Base-by-base conservation (phyloP, 2,329 filamentous ascomycete genomes). In the Emmonsiellopsis sp. region DNA sequence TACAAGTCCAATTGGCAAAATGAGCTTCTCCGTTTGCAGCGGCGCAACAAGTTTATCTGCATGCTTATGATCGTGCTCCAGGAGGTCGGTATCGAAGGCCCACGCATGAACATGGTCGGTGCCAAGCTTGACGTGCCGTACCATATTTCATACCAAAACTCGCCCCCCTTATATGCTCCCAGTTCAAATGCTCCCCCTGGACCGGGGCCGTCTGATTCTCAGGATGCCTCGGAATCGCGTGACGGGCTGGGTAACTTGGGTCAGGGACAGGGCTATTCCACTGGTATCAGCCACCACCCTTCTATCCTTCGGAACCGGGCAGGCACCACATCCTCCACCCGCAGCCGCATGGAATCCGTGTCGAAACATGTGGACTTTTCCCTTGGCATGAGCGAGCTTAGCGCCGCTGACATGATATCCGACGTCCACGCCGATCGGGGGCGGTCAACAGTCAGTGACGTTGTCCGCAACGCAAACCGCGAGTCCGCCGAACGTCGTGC, bases 1-100 rank as follows among this genome's bases (percentile, higher is more conserved):
- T 95, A 96, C 79, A 96, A 96, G 70, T 89, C 86, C 55, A 96
- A 92, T 68, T 96, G 87, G 81, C 92, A 97, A 67, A 96, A 96
- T 66, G 92, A 97, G 67, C 77, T 94, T 44, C 77, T 96, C 27
- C 90, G 92, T 72, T 80, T 97, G 2, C 88, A 87, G 61, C 83
- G 92, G 14, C 87, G 93, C 63, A 96, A 96, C 77, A 93, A 91
- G 66, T 95, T 97, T 70, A 90, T 94, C 59, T 90, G 87, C 58
- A 89, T 93, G 57, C 75, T 97, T 63, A 95, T 95, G 86, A 77
- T 87, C 39, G 83, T 88, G 53, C 90, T 96, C 76, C 80, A 87
- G 56, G 83, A 88, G 53, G 77, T 92, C 50, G 88, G 88, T 54
- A 93, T 95, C 66, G 87, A 95, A 75, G 87, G 87, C 52, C 89